Evolutionary conservation across 306 rosid species (phyloP).

Genomic region (Macrotyloma uniflorum): DNA sequence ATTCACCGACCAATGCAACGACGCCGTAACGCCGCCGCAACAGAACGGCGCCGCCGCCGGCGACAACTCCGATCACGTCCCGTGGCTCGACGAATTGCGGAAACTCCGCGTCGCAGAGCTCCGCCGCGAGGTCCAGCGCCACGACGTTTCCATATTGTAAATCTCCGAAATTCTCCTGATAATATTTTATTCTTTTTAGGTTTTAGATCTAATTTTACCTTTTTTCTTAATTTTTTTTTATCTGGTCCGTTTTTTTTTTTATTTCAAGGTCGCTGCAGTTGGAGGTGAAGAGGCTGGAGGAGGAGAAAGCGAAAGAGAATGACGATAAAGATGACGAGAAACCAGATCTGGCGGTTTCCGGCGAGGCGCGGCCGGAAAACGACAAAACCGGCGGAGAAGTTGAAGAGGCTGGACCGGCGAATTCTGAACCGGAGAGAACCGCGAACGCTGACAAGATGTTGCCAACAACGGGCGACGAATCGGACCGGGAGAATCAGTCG

Average conservation of each 20-base stretch:
- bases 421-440: constrained; percentile 44
- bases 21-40: constrained; percentile 19
- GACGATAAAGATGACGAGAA: constrained; percentile 40
- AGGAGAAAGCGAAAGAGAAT: constrained; percentile 53
- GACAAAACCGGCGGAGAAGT: constrained; percentile 53
- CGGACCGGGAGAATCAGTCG: constrained; percentile 74
- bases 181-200: constrained; percentile 26
- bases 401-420: constrained; percentile 33
- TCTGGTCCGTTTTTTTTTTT: background rate
- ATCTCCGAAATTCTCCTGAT: background rate
- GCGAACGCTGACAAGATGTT: constrained; percentile 22
- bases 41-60: constrained; percentile 34
- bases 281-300: constrained; percentile 71
- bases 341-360: constrained; percentile 71
- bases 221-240: background rate
- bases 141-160: constrained; percentile 72
- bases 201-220: constrained; percentile 54
- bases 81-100: constrained; percentile 76
- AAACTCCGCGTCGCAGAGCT: constrained; percentile 72
- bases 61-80: constrained; percentile 49
- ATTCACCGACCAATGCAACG: constrained; percentile 50
- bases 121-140: constrained; percentile 67
- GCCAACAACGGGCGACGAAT: constrained; percentile 51
- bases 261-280: constrained; percentile 65
- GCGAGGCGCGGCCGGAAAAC: constrained; percentile 48